These are phyloP conservation scores for Colletotrichum eremochloae DNA, from an alignment of 2,329 filamentous ascomycete species.

Conservation along the genomic window DNA sequence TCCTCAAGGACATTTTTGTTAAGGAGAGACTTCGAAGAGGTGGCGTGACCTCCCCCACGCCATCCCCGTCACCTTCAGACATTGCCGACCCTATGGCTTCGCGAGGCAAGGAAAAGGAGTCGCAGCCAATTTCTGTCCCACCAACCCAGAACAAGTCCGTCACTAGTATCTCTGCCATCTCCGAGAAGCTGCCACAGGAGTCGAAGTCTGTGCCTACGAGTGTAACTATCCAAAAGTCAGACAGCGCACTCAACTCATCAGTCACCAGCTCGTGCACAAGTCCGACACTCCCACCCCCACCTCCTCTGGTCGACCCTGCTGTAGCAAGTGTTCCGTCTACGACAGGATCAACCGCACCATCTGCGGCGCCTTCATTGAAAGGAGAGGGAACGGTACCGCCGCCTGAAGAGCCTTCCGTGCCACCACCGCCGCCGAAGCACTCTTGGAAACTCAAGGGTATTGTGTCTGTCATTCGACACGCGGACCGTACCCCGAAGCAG, in stretches of 20 bases:
- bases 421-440: slow-evolving; percentile 84
- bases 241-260: slow-evolving; percentile 50
- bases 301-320: slow-evolving; percentile 40
- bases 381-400: slow-evolving; percentile 48
- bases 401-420: slow-evolving; percentile 63
- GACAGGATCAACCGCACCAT: slow-evolving; percentile 54
- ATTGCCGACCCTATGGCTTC: slow-evolving; percentile 51
- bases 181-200: slow-evolving; percentile 38
- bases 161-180: slow-evolving; percentile 28
- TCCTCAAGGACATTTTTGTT: slow-evolving; percentile 89
- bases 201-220: slow-evolving; percentile 30
- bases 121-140: slow-evolving; percentile 41
- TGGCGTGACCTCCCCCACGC: slow-evolving; percentile 69
- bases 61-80: slow-evolving; percentile 62
- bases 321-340: slow-evolving; percentile 51
- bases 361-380: slow-evolving; percentile 55
- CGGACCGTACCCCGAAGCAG: slow-evolving; percentile 97
- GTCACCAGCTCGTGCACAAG: slow-evolving; percentile 54
- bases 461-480: slow-evolving; percentile 95
- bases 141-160: slow-evolving; percentile 36
- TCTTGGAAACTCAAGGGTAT: slow-evolving; percentile 99
- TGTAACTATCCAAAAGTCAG: slow-evolving; percentile 51
- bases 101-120: slow-evolving; percentile 57
- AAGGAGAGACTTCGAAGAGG: slow-evolving; percentile 78
- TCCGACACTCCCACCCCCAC: slow-evolving; percentile 52